Evolutionary conservation across 306 rosid species (phyloP), one percentile per base, ranked within the genome.

Genomic region (Spatholobus suberectus): DNA sequence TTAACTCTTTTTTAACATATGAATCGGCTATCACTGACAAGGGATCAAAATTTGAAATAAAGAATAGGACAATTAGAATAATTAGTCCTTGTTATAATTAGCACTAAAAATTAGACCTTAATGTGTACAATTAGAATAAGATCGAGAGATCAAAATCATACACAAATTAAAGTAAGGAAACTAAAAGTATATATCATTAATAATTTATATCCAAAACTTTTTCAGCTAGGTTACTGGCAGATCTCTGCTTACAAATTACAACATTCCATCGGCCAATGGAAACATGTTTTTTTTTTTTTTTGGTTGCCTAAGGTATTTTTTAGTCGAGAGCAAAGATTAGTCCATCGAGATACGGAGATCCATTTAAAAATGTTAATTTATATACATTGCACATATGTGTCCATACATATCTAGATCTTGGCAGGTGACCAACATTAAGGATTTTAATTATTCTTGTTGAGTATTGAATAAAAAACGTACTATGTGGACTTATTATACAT

Each of bases 341-440:
- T n/a, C n/a, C n/a, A n/a, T n/a, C n/a, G n/a, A n/a, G n/a, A n/a
- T n/a, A n/a, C n/a, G n/a, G n/a, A n/a, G n/a, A n/a, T n/a, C n/a
- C n/a, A n/a, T n/a, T n/a, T n/a, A n/a, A n/a, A 29, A 1, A 3
- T 6, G n/a, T 27, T 13, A 61, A 14, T 15, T 26, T 5, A 14
- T 59, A 10, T 32, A 63, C 21, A 63, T 63, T 63, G 21, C 46
- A 76, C 27, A 75, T 68, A 58, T 9, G 12, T 40, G 34, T 27
- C 24, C 17, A 8, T 49, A n/a, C 17, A 27, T 27, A 21, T 10
- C 44, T 44, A 62, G 46, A 77, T 76, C 75, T 51, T 2, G 27
- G 82, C 54, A 78, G 68, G n/a, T 78, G 76, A n/a, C 52, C 41
- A 23, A 23, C 41, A 52, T 68, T 52, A 52, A 68, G 76, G 67